Conservation (phyloP, 2,329 filamentous ascomycete genomes). For the Stenocarpella maydis region DNA sequence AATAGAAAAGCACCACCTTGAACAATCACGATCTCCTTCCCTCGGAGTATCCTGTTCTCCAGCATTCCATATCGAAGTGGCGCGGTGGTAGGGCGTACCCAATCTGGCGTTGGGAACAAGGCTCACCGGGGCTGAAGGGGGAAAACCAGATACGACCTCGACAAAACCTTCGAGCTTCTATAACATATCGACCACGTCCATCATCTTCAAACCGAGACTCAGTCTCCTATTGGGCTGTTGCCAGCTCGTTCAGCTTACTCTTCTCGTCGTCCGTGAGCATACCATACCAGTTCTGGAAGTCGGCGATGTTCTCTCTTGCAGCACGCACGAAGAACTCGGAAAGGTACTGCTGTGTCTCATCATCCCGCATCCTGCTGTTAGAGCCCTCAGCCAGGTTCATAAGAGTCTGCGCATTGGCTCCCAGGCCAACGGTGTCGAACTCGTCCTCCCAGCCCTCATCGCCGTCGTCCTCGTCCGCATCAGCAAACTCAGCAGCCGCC, state of each 20-base stretch:
- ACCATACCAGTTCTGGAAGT: constrained; percentile 65
- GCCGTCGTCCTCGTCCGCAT: constrained; percentile 71
- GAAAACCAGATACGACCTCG: not conserved
- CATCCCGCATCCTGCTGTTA: constrained; percentile 74
- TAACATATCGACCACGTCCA: not conserved
- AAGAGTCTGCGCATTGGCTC: constrained; percentile 74
- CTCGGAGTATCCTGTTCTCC: not conserved
- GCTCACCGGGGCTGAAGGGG: not conserved
- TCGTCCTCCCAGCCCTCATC: constrained; percentile 93
- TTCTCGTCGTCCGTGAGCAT: constrained; percentile 65
- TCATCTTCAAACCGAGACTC: not conserved
- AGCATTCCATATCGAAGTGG: not conserved
- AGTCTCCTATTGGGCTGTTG: constrained; percentile 38
- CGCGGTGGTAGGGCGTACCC: not conserved
- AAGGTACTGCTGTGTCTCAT: constrained; percentile 89
- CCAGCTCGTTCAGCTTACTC: constrained; percentile 63
- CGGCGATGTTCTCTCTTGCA: constrained; percentile 63
- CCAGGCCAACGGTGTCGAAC: constrained; percentile 78
- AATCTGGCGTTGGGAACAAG: not conserved
- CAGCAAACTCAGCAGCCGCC: constrained; percentile 61
- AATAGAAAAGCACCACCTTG: not conserved
- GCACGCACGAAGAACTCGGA: constrained; percentile 78
- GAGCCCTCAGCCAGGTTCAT: constrained; percentile 77
- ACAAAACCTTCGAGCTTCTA: not conserved
- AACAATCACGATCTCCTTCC: constrained; percentile 2